Evolutionary conservation across 257 asterid genomes (phyloP).

Genomic region (Solanum dulcamara): DNA sequence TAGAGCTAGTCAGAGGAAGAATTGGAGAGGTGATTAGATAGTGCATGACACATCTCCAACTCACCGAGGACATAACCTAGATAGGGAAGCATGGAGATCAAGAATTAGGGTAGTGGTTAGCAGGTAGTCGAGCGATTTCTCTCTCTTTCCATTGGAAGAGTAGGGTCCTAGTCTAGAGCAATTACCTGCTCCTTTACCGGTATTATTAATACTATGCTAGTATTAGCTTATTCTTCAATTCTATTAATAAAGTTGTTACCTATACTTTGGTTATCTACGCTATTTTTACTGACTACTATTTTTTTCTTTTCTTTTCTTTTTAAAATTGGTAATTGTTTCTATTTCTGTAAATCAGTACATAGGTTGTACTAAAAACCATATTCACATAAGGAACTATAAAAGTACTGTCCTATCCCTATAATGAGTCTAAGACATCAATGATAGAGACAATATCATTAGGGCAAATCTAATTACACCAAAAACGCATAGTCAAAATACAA

Average conservation of each 20-base stretch:
- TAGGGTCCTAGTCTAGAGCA: neutral
- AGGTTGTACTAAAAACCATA: neutral
- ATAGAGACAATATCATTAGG: too few species aligned
- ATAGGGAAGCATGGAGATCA: neutral
- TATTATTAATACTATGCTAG: neutral
- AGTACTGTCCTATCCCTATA: neutral
- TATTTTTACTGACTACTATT: neutral
- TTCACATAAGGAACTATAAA: neutral
- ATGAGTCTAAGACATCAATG: neutral
- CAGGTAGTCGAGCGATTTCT: neutral
- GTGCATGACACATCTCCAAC: neutral
- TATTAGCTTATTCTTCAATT: neutral
- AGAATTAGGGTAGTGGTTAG: neutral
- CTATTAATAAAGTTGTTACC: neutral
- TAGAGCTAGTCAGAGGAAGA: neutral
- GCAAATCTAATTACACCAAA: neutral
- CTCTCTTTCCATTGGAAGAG: neutral
- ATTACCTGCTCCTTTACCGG: neutral
- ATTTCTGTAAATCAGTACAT: neutral
- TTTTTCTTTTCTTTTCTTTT: neutral
- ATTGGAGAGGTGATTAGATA: neutral
- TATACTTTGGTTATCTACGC: neutral
- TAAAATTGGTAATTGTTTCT: neutral
- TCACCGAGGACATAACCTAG: neutral
- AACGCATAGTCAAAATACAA: neutral